Evolutionary conservation across 1,284 basidiomycete species (phyloP).

Genomic region (Papiliotrema terrestris): DNA sequence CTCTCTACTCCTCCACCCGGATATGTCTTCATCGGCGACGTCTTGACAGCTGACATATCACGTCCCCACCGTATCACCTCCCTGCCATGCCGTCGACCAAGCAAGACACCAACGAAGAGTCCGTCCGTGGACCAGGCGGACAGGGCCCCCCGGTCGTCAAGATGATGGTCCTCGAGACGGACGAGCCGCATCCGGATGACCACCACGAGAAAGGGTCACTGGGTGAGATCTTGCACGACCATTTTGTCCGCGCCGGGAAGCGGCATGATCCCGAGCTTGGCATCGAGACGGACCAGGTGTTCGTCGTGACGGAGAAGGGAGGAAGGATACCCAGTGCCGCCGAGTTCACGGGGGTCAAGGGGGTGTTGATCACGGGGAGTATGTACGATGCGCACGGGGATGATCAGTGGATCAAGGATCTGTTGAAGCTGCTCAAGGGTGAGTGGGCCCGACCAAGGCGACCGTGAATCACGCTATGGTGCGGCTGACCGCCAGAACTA

Average conservation of each 20-base stretch:
- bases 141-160: constrained; percentile 1
- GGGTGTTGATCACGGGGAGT: constrained; percentile 15
- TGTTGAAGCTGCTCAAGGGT: constrained; percentile 11
- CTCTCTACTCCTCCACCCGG: no score
- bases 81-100: no score
- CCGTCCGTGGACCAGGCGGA: no score
- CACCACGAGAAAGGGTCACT: constrained; percentile 9
- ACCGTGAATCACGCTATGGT: background rate
- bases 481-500: constrained; percentile 6
- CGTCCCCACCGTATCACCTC: no score
- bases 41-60: no score
- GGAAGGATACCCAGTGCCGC: constrained; percentile 9
- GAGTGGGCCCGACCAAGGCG: background rate
- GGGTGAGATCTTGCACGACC: constrained; percentile 13
- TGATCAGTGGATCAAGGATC: constrained; percentile 13
- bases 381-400: constrained; percentile 20
- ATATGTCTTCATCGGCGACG: no score
- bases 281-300: constrained; percentile 12
- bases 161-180: constrained; percentile 16
- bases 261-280: constrained; percentile 13
- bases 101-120: no score
- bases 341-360: constrained; percentile 11
- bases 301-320: constrained; percentile 15
- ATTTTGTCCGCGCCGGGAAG: constrained; percentile 11
- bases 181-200: constrained; percentile 16